Evolutionary conservation across 768 basidiomycete species (phyloP), one percentile per base, ranked within the genome.

Genomic region (Tulasnella sp.): DNA sequence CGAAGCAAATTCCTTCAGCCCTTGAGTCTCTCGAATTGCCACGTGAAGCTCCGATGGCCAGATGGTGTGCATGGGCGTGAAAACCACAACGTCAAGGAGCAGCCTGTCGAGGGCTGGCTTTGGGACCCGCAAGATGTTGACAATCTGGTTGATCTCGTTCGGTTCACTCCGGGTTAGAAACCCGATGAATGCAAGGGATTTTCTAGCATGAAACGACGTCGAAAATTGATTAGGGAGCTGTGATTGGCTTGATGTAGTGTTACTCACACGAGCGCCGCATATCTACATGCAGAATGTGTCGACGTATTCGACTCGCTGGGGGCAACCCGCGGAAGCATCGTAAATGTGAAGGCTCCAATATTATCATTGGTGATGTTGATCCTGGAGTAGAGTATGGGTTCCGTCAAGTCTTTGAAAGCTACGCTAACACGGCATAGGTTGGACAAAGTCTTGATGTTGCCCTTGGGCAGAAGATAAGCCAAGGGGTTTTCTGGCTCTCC

Each of bases 311-410:
- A 34, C 50, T 51, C 38, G 38, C 38, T 34, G n/a, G 29, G 29
- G 9, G n/a, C 27, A 34, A 34, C 19, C 26, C 24, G 27, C 26
- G 29, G 32, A 26, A 55, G 32, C 26, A 55, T 38, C n/a, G 53
- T 23, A 10, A n/a, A 23, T n/a, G 27, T 26, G 42, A 55, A 55
- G 5, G 26, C 15, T 7, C 5, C n/a, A 55, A 55, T 30, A 23
- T 55, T 55, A 17, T 17, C 27, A 17, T 30, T 26, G 11, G 53
- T 55, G 42, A 55, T 38, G 29, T 26, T 38, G 32, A 38, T 24
- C 27, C 53, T 38, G 10, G 53, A 55, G 38, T 55, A 55, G 3
- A 55, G 53, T n/a, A 55, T 24, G 27, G 53, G 42, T 19, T 55
- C 42, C 10, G 53, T 26, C 8, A 23, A 27, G 19, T 27, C 27